phyloP scores from a whole-genome alignment of 2,329 filamentous ascomycete species.

The Sporothrix variecibatus region DNA sequence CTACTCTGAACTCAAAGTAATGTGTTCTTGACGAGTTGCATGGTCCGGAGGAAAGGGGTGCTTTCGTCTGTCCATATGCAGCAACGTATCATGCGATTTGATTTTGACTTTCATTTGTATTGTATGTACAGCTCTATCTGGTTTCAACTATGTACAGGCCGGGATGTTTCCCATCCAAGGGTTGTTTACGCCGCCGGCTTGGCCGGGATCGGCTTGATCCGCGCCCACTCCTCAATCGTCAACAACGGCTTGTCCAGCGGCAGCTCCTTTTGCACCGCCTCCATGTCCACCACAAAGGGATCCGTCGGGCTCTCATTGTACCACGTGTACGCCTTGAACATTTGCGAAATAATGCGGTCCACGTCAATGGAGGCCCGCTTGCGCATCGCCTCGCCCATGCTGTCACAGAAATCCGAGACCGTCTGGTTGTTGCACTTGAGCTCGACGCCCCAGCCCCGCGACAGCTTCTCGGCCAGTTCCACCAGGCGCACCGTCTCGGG shows the following conservation, averaged over 20 bases:
- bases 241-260: slow-evolving; percentile 36
- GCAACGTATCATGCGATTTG: not conserved
- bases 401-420: slow-evolving; percentile 37
- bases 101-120: not conserved
- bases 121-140: slow-evolving; percentile 3
- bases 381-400: slow-evolving; percentile 39
- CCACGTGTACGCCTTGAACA: slow-evolving; percentile 45
- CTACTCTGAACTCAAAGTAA: not conserved
- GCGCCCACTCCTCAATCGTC: slow-evolving; percentile 42
- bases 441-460: slow-evolving; percentile 38
- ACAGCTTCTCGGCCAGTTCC: slow-evolving; percentile 40
- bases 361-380: slow-evolving; percentile 38
- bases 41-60: not conserved
- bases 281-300: slow-evolving; percentile 44
- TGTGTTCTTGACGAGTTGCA: not conserved
- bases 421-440: slow-evolving; percentile 40
- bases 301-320: slow-evolving; percentile 43
- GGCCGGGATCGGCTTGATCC: slow-evolving; percentile 25
- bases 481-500: slow-evolving; percentile 40
- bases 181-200: not conserved
- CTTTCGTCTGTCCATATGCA: not conserved
- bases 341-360: slow-evolving; percentile 41
- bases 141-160: not conserved
- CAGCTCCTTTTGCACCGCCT: slow-evolving; percentile 38
- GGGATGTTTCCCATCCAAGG: too few species aligned